phyloP scores from a whole-genome alignment of 108 stramenopile species.

The Skeletonema grethae region DNA sequence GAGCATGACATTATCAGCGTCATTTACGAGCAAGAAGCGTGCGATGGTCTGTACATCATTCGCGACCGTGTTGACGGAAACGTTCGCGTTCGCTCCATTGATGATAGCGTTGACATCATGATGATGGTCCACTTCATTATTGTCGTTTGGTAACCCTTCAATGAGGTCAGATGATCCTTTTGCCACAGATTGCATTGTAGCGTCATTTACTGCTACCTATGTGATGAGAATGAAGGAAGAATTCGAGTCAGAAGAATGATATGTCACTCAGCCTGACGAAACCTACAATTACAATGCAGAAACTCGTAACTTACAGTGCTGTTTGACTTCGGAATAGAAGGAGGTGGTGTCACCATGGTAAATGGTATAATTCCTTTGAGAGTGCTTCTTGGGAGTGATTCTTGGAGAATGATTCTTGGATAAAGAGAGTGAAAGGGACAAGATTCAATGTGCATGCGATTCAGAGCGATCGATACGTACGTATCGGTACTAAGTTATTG shows the following conservation, averaged over 20 bases:
- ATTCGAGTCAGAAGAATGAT: background rate
- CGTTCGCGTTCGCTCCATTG: background rate
- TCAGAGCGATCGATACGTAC: background rate
- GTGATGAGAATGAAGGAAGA: background rate
- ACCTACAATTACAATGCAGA: too few species aligned
- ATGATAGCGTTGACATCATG: background rate
- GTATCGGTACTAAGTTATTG: too few species aligned
- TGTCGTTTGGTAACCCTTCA: too few species aligned
- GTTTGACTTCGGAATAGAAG: background rate
- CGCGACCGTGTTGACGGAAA: background rate
- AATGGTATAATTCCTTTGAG: background rate
- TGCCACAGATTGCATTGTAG: background rate
- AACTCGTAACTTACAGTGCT: background rate
- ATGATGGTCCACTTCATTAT: background rate
- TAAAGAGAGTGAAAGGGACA: background rate
- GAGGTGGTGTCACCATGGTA: background rate
- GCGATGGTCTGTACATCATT: background rate
- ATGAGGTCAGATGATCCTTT: too few species aligned
- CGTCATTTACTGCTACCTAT: background rate
- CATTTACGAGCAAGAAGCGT: background rate
- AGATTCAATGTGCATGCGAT: too few species aligned
- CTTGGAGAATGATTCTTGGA: background rate
- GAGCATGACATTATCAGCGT: background rate
- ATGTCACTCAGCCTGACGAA: too few species aligned
- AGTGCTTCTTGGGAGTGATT: too few species aligned